A percentile compares a stretch with the other conserved stretches of the same genome.
Evolutionary conservation across 108 stramenopile species (phyloP).

Genomic region (Conticribra guillardii): DNA sequence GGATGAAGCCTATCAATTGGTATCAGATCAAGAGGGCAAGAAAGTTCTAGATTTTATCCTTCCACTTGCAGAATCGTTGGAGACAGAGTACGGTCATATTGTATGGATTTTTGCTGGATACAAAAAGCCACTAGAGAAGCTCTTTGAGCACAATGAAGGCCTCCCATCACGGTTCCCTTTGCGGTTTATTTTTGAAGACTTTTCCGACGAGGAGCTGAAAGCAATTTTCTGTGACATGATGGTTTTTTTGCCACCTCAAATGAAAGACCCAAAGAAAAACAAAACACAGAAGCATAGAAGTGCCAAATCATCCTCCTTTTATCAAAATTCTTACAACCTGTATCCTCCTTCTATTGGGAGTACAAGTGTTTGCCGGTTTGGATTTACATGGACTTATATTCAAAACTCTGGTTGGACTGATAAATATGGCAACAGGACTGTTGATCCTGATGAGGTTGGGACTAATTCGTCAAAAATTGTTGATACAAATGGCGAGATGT

Average conservation of each 20-base stretch:
- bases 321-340: too few species aligned
- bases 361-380: conserved; percentile 18
- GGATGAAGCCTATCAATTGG: conserved; percentile 65
- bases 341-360: too few species aligned
- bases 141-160: conserved; percentile 26
- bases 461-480: conserved; percentile 10
- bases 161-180: conserved; percentile 23
- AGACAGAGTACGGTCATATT: conserved; percentile 15
- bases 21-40: conserved; percentile 19
- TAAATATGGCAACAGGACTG: conserved; percentile 28
- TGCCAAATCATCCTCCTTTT: too few species aligned
- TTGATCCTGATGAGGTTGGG: conserved; percentile 26
- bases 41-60: conserved; percentile 24
- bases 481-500: conserved; percentile 17
- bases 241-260: conserved; percentile 12
- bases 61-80: conserved; percentile 18
- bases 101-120: conserved; percentile 40
- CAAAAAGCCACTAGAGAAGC: conserved; percentile 17
- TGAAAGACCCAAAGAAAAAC: conserved; percentile 1
- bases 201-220: conserved; percentile 20
- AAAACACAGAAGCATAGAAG: too few species aligned
- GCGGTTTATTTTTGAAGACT: conserved; percentile 34
- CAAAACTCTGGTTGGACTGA: conserved; percentile 22
- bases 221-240: conserved; percentile 28
- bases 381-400: conserved; percentile 11